Conservation (phyloP, 129 eudicot species). For the Oenanthe sinensis region DNA sequence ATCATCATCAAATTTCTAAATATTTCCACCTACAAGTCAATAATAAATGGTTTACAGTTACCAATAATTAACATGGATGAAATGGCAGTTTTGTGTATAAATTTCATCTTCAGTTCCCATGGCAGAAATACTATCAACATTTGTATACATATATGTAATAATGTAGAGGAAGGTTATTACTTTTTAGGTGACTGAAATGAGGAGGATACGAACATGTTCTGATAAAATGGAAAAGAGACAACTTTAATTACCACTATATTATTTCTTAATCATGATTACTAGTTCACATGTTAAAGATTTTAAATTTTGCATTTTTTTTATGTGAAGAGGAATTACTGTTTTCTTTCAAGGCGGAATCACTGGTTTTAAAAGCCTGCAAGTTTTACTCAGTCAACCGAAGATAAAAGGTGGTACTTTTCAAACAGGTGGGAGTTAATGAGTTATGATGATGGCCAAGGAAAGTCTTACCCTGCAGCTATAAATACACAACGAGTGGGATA, state of each 20-base stretch:
- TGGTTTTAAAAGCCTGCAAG: neutral
- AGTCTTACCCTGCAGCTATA: conserved; percentile 34
- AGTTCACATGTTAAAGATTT: too few species aligned
- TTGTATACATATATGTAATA: too few species aligned
- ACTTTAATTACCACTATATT: too few species aligned
- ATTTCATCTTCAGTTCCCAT: neutral
- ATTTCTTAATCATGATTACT: too few species aligned
- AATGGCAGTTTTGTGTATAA: neutral
- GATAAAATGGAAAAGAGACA: too few species aligned
- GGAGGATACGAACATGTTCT: too few species aligned
- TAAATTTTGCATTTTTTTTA: neutral
- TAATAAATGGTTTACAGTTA: neutral
- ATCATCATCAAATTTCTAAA: neutral
- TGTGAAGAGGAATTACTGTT: neutral
- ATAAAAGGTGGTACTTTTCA: neutral
- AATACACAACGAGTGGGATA: conserved; percentile 30
- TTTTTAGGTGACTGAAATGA: too few species aligned
- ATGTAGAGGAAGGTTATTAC: too few species aligned
- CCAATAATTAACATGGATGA: neutral
- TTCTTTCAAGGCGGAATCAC: neutral
- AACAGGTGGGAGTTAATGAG: neutral
- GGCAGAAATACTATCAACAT: neutral
- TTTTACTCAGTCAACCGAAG: neutral
- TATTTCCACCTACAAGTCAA: neutral
- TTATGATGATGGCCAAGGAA: conserved; percentile 6